These are phyloP conservation scores for Porphyridium purpureum DNA, from an alignment of 23 red algal species.

Conservation along the genomic window DNA sequence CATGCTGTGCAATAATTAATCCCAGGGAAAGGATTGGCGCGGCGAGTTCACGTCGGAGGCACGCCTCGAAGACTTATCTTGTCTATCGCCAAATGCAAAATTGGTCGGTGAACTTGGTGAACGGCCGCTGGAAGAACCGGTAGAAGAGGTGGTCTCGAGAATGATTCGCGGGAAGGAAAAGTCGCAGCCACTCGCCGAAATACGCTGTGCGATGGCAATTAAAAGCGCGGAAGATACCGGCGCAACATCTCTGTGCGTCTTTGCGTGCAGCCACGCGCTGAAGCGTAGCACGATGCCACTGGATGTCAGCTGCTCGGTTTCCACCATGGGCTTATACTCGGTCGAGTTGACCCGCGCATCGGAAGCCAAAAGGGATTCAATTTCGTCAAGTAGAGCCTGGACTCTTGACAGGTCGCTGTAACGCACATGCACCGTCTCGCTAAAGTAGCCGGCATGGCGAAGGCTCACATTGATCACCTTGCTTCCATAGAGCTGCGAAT, in stretches of 20 bases:
- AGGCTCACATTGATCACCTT: neutral
- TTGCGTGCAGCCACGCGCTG: neutral
- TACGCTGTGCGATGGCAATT: neutral
- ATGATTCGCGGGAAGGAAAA: conserved; percentile 1
- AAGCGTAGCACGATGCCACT: neutral
- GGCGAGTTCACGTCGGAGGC: no score
- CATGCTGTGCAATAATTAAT: no score
- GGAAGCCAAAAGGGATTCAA: neutral
- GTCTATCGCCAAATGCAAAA: no score
- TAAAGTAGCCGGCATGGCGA: neutral
- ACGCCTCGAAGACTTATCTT: no score
- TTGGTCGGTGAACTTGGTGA: no score
- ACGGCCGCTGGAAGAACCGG: no score
- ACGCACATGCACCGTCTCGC: neutral
- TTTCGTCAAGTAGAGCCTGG: neutral
- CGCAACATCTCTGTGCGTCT: neutral
- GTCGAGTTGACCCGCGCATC: neutral
- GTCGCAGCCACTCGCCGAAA: neutral
- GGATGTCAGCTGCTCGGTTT: neutral
- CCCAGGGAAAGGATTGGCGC: no score
- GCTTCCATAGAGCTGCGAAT: neutral
- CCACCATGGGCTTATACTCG: neutral
- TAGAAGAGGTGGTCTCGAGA: no score
- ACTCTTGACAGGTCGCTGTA: neutral
- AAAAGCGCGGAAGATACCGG: neutral